Base-by-base conservation (phyloP, 108 stramenopile genomes). In the Schizochytrium sp. region DNA sequence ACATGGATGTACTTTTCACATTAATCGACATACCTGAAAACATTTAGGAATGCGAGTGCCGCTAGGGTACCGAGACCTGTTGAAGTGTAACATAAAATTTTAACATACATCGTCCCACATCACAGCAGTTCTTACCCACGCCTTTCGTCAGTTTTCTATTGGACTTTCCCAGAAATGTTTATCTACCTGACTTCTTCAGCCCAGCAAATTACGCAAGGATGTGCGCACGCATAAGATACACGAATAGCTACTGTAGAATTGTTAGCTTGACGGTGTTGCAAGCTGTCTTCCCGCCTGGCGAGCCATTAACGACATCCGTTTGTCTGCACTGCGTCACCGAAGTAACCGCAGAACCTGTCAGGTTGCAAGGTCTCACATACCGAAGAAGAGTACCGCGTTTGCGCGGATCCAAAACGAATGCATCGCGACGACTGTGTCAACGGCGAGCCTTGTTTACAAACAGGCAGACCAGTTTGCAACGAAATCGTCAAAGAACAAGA, bases 321-420 rank as follows among this genome's bases (percentile, higher is more conserved):
- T 38, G 12, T 1, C 15, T 7, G 42, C 44, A 7, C 64, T 38
- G 28, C 19, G 19, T 60, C 3, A 7, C 64, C 64, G 12, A 38
- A 5, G 28, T 44, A 5, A 15, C 3, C 64, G 12, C 64, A 0
- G 64, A 38, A 10, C 12, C 57, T 58, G 57, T 17, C 17, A 17
- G 13, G 57, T 17, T 10, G 17, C 17, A 17, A 58, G 17, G 57
- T 8, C 5, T n/a, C 0, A 83, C 76, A 5, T 50, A 83, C 76
- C 76, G 2, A 83, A 83, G 76, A 83, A 83, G 28, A 83, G 53
- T 12, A 83, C 76, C 76, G 76, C 76, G 53, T 83, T 83, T 2
- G 76, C 76, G 47, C 76, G 47, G 3, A 83, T 83, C 76, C 76
- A 83, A 40, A 83, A 83, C 50, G 76, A 55, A 40, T 83, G 76